Conservation (phyloP, 2,329 filamentous ascomycete genomes). For the Pseudocercospora macadamiae region DNA sequence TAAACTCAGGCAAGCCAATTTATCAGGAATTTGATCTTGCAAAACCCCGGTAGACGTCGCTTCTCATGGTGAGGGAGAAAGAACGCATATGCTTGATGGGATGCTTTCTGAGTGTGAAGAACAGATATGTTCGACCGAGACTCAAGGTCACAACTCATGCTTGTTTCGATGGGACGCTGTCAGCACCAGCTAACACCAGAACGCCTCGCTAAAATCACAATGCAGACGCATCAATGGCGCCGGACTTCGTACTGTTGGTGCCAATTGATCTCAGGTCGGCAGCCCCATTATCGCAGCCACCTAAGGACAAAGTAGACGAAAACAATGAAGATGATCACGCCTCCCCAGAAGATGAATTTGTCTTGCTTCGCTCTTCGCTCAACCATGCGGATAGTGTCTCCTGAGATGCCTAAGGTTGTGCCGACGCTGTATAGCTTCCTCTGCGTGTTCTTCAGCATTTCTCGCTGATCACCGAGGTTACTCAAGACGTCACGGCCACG, state of each 20-base stretch:
- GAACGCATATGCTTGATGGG: slow-evolving; percentile 24
- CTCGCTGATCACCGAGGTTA: slow-evolving; percentile 84
- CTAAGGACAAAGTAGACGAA: slow-evolving; percentile 93
- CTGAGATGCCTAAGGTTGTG: slow-evolving; percentile 89
- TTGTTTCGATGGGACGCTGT: slow-evolving; percentile 5
- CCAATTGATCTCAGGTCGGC: neutral
- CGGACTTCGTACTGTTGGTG: neutral
- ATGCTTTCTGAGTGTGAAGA: slow-evolving; percentile 5
- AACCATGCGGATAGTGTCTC: slow-evolving; percentile 96
- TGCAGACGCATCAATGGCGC: neutral
- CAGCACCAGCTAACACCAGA: slow-evolving; percentile 5
- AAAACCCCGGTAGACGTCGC: slow-evolving; percentile 19
- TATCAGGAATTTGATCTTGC: slow-evolving; percentile 13
- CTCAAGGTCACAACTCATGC: slow-evolving; percentile 5
- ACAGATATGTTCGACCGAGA: neutral
- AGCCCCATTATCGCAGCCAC: slow-evolving; percentile 68
- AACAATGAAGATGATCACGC: slow-evolving; percentile 80
- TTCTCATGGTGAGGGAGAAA: slow-evolving; percentile 15
- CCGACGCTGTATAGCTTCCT: slow-evolving; percentile 87
- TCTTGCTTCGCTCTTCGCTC: slow-evolving; percentile 90
- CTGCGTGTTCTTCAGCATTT: slow-evolving; percentile 95
- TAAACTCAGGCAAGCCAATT: slow-evolving; percentile 8
- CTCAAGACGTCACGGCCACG: slow-evolving; percentile 86
- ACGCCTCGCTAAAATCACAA: slow-evolving; percentile 20
- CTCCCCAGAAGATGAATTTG: slow-evolving; percentile 95